These are phyloP conservation scores for Alternaria arborescens DNA, from an alignment of 2,329 filamentous ascomycete species.

Conservation along the genomic window DNA sequence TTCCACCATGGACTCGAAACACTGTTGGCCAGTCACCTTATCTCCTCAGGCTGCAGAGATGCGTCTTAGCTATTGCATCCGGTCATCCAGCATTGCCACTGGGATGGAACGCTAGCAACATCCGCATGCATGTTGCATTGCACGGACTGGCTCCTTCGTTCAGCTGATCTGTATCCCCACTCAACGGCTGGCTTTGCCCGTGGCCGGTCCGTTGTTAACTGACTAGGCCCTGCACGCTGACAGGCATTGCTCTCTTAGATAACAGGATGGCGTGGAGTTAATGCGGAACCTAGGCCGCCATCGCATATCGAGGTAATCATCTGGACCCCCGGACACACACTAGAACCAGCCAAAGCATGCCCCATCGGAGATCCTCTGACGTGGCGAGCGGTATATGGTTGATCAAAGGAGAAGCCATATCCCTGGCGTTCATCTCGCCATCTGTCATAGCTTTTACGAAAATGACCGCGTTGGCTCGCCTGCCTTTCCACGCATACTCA, in stretches of 20 bases:
- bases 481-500: slow-evolving; percentile 36
- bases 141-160: slow-evolving; percentile 43
- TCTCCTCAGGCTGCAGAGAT: slow-evolving; percentile 54
- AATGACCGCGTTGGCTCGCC: slow-evolving; percentile 39
- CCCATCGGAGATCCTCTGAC: slow-evolving; percentile 62
- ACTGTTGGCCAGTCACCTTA: slow-evolving; percentile 60
- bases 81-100: slow-evolving; percentile 48
- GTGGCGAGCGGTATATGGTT: slow-evolving; percentile 59
- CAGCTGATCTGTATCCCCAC: slow-evolving; percentile 53
- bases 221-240: slow-evolving; percentile 53
- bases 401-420: slow-evolving; percentile 49
- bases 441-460: slow-evolving; percentile 50
- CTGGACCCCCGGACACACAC: slow-evolving; percentile 52
- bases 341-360: slow-evolving; percentile 58
- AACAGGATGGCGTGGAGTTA: slow-evolving; percentile 54
- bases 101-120: slow-evolving; percentile 46
- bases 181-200: slow-evolving; percentile 50
- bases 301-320: slow-evolving; percentile 56
- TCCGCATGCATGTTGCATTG: slow-evolving; percentile 52
- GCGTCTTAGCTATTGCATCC: slow-evolving; percentile 45
- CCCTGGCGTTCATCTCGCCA: slow-evolving; percentile 51
- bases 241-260: slow-evolving; percentile 53
- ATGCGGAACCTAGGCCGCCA: slow-evolving; percentile 55
- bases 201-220: slow-evolving; percentile 52
- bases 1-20: slow-evolving; percentile 40